These are phyloP conservation scores for Colletotrichum orchidophilum DNA, from an alignment of 2,329 filamentous ascomycete genomes.

Conservation along the genomic window DNA sequence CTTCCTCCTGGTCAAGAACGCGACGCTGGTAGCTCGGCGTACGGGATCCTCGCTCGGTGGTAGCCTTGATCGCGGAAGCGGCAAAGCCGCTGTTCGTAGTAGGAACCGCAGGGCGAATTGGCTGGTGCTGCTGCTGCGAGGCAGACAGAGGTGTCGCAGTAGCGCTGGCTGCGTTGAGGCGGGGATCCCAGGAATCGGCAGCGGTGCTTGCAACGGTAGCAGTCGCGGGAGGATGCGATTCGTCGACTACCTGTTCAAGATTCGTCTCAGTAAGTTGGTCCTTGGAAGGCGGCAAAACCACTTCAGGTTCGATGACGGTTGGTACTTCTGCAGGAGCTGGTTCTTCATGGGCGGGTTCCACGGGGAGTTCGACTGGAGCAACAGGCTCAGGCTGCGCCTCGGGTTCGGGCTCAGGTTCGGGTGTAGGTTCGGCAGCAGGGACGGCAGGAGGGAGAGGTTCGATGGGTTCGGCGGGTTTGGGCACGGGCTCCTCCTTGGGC, in stretches of 20 bases:
- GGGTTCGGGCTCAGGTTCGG: conserved; percentile 46
- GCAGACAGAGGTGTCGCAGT: conserved; percentile 74
- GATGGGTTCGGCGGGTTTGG: conserved; percentile 56
- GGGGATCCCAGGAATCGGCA: conserved; percentile 84
- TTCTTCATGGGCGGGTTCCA: conserved; percentile 38
- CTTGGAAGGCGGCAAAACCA: conserved; percentile 73
- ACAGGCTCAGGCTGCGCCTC: conserved; percentile 47
- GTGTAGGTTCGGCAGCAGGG: conserved; percentile 38
- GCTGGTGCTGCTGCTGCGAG: conserved; percentile 70
- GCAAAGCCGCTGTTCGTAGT: conserved; percentile 71
- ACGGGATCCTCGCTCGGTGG: conserved; percentile 69
- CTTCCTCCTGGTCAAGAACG: conserved; percentile 93
- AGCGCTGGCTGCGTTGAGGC: conserved; percentile 65
- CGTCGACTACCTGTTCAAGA: conserved; percentile 88
- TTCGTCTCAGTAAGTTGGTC: conserved; percentile 91
- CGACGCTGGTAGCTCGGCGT: conserved; percentile 85
- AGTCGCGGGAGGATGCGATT: conserved; percentile 78
- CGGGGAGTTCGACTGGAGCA: conserved; percentile 45
- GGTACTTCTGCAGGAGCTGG: conserved; percentile 38
- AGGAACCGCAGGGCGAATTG: conserved; percentile 55
- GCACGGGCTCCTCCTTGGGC: conserved; percentile 57
- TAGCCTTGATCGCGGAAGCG: conserved; percentile 84
- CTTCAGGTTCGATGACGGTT: conserved; percentile 58
- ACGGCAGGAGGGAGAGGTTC: conserved; percentile 46
- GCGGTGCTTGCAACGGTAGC: conserved; percentile 89